Base-by-base conservation (phyloP, 1,139 yeast genomes). In the Candida dubliniensis region DNA sequence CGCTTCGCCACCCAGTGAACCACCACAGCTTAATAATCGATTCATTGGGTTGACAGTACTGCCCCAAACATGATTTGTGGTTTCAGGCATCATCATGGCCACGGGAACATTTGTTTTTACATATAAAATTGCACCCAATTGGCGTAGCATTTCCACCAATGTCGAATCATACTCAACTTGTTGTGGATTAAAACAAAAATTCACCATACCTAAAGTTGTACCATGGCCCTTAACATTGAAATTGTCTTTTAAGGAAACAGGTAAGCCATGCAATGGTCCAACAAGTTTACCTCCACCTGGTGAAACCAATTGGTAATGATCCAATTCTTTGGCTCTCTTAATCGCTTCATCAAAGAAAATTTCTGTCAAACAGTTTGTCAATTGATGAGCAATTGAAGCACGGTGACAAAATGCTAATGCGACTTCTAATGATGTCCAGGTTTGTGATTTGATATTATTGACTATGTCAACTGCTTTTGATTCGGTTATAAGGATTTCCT, bases 1-100 rank as follows among this genome's bases (percentile, higher is more conserved):
- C 51, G 90, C 89, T 61, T 85, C 91, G 53, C 93, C 93, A 31
- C 87, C 82, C 2, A 88, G 81, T 0, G 89, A 82, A 8, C 93
- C 93, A 49, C 78, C 78, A 1, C 75, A 56, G 3, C 75, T 60
- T 48, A 73, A 67, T 5, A 59, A 53, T 55, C 68, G 53, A 52
- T 73, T 72, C 58, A 54, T 63, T n/a, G 78, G 78, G 50, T 70
- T 69, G 47, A 60, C 58, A n/a, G 71, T 51, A 18, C 55, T 53
- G 11, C 77, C 78, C 43, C 58, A 61, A 46, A 67, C 51, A 52
- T 72, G 72, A 54, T 73, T 72, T 49, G 62, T 62, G 7, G 74
- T 64, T 52, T 69, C 73, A 56, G 72, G 69, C 50, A 72, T 77
- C 78, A 73, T 73, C 54, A 73, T 61, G 3, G 76, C 69, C 52